A percentile compares a stretch with the other conserved stretches of the same genome.
These are phyloP conservation scores for Garcia nutans DNA, from an alignment of 345 rosid genomes.

Conservation along the genomic window DNA sequence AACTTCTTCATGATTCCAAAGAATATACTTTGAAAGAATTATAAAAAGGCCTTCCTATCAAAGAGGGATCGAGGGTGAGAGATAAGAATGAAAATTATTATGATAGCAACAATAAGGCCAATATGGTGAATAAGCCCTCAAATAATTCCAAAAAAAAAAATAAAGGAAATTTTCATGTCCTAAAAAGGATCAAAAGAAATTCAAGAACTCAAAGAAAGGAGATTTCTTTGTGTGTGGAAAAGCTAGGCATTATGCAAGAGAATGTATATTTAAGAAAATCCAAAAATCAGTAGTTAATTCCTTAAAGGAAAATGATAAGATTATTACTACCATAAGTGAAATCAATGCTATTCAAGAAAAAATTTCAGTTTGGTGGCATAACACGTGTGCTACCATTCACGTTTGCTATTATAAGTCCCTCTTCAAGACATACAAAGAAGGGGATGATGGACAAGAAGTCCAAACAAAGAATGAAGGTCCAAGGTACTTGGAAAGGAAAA, in stretches of 20 bases:
- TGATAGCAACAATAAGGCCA: no score
- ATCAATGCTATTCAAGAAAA: background rate
- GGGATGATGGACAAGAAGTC: no score
- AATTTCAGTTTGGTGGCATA: background rate
- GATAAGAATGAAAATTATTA: no score
- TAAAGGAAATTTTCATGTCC: background rate
- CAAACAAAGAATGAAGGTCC: background rate
- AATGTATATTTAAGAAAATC: no score
- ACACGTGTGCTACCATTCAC: background rate
- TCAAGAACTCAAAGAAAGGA: no score
- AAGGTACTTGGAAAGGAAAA: background rate
- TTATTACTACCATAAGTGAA: background rate
- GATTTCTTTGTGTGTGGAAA: no score
- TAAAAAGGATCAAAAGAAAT: no score
- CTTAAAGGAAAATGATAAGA: no score
- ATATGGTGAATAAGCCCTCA: conserved; percentile 1
- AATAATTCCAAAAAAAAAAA: background rate
- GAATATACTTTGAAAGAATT: background rate
- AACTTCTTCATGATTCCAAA: background rate
- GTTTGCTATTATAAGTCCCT: no score
- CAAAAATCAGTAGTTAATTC: no score
- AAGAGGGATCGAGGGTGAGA: background rate
- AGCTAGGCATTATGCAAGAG: no score
- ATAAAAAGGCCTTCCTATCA: background rate
- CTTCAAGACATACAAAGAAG: no score